These are phyloP conservation scores for Pholiota conissans DNA, from an alignment of 768 basidiomycete genomes.

Conservation along the genomic window DNA sequence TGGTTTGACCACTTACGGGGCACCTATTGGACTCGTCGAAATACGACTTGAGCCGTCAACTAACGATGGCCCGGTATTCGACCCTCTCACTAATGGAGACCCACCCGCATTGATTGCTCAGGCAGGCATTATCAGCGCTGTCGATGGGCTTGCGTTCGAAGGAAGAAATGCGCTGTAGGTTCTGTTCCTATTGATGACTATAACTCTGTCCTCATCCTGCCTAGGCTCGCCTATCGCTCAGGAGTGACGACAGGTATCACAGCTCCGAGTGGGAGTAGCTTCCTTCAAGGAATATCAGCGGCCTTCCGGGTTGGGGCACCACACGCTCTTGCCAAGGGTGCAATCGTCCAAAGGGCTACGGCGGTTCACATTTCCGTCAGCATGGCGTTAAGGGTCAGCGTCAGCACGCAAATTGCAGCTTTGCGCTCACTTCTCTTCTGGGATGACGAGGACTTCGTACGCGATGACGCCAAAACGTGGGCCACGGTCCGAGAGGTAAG, in stretches of 20 bases:
- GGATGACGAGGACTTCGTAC: conserved; percentile 2
- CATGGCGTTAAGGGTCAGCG: conserved; percentile 37
- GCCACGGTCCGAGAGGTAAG: conserved; percentile 35
- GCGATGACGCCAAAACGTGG: conserved; percentile 30
- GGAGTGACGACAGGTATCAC: conserved; percentile 74
- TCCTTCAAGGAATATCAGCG: conserved; percentile 63
- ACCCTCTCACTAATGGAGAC: conserved; percentile 39
- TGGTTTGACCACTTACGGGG: conserved; percentile 64
- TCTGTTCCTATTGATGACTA: conserved; percentile 14
- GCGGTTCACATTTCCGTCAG: conserved; percentile 63
- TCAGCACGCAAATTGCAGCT: conserved; percentile 63
- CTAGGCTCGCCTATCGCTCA: conserved; percentile 69
- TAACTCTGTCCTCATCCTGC: not conserved
- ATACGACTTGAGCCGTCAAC: conserved; percentile 67
- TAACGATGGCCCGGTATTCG: conserved; percentile 60
- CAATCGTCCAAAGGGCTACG: conserved; percentile 63
- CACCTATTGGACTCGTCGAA: conserved; percentile 63
- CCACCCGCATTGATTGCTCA: conserved; percentile 42
- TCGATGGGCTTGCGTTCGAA: conserved; percentile 60
- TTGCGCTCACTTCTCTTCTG: conserved; percentile 47
- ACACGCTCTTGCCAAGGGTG: conserved; percentile 58
- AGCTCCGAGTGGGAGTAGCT: conserved; percentile 54
- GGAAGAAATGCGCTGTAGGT: conserved; percentile 52
- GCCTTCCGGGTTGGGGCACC: conserved; percentile 59
- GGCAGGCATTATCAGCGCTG: conserved; percentile 53